phyloP scores from a whole-genome alignment of 164 flowering plant species.

The Stephania japonica region DNA sequence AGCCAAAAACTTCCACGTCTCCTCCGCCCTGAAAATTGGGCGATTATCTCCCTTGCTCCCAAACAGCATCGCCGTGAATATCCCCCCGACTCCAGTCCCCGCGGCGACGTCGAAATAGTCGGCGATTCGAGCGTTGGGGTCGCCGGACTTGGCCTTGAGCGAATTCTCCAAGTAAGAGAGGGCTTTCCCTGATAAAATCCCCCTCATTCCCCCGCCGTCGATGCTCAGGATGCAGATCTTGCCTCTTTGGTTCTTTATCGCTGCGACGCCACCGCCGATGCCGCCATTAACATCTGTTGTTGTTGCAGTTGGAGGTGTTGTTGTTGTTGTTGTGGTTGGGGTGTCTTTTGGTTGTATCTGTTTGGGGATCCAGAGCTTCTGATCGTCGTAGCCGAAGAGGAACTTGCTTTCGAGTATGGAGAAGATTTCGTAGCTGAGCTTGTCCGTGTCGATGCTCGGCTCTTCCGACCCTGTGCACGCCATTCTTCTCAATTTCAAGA shows the following conservation, averaged over 20 bases:
- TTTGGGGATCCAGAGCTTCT: constrained; percentile 73
- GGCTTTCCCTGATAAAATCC: constrained; percentile 71
- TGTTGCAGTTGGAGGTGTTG: background rate
- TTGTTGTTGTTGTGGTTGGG: constrained; percentile 13
- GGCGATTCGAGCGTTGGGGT: constrained; percentile 78
- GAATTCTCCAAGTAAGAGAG: constrained; percentile 72
- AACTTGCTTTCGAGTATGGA: constrained; percentile 79
- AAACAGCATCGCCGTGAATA: constrained; percentile 90
- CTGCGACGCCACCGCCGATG: constrained; percentile 20
- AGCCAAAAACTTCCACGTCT: constrained; percentile 69
- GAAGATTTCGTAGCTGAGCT: constrained; percentile 81
- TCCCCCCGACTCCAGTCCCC: constrained; percentile 84
- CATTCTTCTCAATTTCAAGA: constrained; percentile 7
- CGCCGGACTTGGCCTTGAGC: constrained; percentile 58
- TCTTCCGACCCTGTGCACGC: constrained; percentile 31
- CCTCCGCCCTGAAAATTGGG: constrained; percentile 69
- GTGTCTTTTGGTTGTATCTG: constrained; percentile 22
- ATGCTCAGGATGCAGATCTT: constrained; percentile 79
- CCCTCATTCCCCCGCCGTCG: constrained; percentile 88
- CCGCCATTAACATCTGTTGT: background rate
- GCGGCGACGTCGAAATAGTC: constrained; percentile 92
- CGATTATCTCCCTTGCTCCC: constrained; percentile 39
- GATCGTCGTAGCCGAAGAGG: constrained; percentile 75
- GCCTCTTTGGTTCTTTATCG: constrained; percentile 77
- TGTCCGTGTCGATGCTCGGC: constrained; percentile 76